These are phyloP conservation scores for Neurospora sp. DNA, from an alignment of 2,329 filamentous ascomycete species.

Conservation along the genomic window DNA sequence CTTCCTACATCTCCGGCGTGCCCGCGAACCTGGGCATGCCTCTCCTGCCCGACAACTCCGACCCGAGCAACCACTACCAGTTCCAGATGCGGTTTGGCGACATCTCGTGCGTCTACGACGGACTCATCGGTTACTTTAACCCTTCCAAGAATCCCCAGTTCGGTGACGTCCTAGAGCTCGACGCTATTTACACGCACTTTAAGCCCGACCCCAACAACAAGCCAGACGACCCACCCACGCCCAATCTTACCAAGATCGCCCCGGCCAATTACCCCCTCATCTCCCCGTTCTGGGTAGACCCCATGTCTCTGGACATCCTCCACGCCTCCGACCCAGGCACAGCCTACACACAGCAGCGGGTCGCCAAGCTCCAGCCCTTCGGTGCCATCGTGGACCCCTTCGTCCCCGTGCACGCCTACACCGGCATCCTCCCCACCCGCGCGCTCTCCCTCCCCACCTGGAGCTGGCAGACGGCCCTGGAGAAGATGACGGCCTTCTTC, in stretches of 20 bases:
- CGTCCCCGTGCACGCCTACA: conserved; percentile 25
- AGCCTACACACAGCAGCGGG: conserved; percentile 5
- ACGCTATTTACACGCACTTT: conserved; percentile 22
- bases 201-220: not conserved
- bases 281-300: not conserved
- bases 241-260: not conserved
- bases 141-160: conserved; percentile 9
- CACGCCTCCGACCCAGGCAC: not conserved
- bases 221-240: not conserved
- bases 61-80: conserved; percentile 16
- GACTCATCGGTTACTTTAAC: conserved; percentile 31
- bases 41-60: not conserved
- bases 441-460: conserved; percentile 24
- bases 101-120: conserved; percentile 23
- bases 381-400: conserved; percentile 28
- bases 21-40: not conserved
- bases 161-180: conserved; percentile 14
- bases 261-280: not conserved
- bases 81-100: conserved; percentile 31
- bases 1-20: not conserved
- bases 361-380: conserved; percentile 11
- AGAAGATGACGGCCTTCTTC: conserved; percentile 31
- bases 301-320: not conserved
- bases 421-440: conserved; percentile 22
- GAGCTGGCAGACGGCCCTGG: conserved; percentile 29